phyloP scores from a whole-genome alignment of 2,329 filamentous ascomycete species.

The Coniochaeta sp. region DNA sequence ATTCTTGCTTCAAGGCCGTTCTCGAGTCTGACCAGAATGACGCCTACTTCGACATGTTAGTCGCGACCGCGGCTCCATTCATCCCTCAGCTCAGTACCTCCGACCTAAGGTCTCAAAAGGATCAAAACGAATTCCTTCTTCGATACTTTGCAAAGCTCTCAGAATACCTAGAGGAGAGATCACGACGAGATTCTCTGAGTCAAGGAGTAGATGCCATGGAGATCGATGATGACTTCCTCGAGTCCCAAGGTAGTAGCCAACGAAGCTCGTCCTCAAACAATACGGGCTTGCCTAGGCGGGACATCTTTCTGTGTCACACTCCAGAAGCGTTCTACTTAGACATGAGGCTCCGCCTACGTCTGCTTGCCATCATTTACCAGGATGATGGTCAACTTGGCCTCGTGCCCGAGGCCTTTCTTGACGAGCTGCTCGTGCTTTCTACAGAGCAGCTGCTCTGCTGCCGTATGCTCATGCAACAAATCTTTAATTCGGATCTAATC shows the following conservation, averaged over 20 bases:
- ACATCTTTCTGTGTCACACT: conserved; percentile 32
- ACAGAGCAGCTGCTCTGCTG: conserved; percentile 48
- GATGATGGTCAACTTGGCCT: conserved; percentile 37
- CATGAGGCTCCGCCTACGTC: conserved; percentile 34
- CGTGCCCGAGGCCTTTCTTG: conserved; percentile 42
- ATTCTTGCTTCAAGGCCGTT: conserved; percentile 31
- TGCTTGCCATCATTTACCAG: conserved; percentile 34
- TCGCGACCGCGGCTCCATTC: conserved; percentile 34
- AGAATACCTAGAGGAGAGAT: conserved; percentile 20
- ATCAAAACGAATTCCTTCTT: conserved; percentile 32
- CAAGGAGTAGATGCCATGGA: conserved; percentile 53
- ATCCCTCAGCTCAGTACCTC: conserved; percentile 35
- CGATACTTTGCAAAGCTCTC: conserved; percentile 33
- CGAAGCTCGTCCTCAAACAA: conserved; percentile 26
- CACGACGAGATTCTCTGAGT: conserved; percentile 21
- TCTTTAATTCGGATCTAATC: conserved; percentile 47
- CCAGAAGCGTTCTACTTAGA: conserved; percentile 39
- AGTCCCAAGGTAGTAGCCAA: conserved; percentile 46
- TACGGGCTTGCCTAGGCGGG: conserved; percentile 37
- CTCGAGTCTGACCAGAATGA: conserved; percentile 36
- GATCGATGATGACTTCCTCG: conserved; percentile 52
- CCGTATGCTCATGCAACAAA: conserved; percentile 38
- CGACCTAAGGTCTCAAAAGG: conserved; percentile 28
- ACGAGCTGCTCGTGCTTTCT: conserved; percentile 38
- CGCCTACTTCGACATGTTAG: conserved; percentile 35